Evolutionary conservation across 495 filamentous ascomycete genomes (phyloP), one percentile per base, ranked within the genome.

Genomic region (Lindgomyces ingoldianus): DNA sequence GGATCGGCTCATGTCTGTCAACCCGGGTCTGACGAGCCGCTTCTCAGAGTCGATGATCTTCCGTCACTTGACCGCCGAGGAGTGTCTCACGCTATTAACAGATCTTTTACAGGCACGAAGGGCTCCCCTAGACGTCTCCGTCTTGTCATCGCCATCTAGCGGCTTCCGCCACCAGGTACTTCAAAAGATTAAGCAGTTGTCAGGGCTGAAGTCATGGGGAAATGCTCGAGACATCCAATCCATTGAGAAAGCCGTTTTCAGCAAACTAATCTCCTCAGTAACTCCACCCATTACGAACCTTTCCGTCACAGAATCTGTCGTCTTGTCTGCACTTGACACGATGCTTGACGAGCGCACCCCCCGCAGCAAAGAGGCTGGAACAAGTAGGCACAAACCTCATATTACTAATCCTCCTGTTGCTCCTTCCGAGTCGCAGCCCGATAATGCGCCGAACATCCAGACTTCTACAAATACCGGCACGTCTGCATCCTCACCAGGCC

Each of bases 221-320:
- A 92, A 87, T 67, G 88, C 85, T 0, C 75, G 88, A 9, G 89
- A 91, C 56, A 78, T 92, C 0, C 74, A 83, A 39, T 83, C 79
- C 0, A 44, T 91, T 0, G 80, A 75, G 0, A 87, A 83, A 61
- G 70, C 45, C 0, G 79, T 89, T 14, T 83, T 81, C 60, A 67
- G 75, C n/a, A 74, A 70, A 45, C 60, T 78, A 2, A 65, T 87
- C 11, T 70, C 67, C 1, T 71, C 70, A 0, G 44, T 71, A 2
- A 26, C 62, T 39, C 19, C 46, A 0, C 49, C 69, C 0, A 57
- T 51, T 1, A 60, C 66, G 1, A 36, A 11, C 4, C 24, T 68
- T 0, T 21, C 48, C 10, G 12, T 72, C 10, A 64, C 64, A 4
- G 55, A 62, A 42, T 6, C 22, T 16, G 53, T 42, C 18, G 45